Percentiles rank a stretch among this genome's conserved stretches.
Evolutionary conservation across 805 yeast species (phyloP).

Genomic region (Metahyphopichia silvanorum): DNA sequence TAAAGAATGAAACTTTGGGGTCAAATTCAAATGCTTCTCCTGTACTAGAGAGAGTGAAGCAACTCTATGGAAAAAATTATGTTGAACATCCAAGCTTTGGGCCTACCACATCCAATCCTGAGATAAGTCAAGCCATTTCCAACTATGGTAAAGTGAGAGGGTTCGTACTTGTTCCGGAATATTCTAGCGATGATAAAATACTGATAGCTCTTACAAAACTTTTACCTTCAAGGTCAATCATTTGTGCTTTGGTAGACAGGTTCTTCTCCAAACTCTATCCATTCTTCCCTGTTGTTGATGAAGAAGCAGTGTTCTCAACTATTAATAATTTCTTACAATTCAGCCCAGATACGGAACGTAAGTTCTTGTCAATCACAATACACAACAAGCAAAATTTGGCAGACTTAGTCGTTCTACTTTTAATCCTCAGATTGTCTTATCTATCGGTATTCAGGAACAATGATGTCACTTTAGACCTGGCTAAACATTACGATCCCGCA

Average conservation of each 20-base stretch:
- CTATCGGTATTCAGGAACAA: background rate
- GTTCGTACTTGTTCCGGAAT: background rate
- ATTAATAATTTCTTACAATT: background rate
- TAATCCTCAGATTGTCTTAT: background rate
- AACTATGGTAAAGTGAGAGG: background rate
- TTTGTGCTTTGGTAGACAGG: constrained; percentile 23
- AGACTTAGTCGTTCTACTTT: background rate
- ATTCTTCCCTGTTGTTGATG: constrained; percentile 39
- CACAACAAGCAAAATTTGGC: background rate
- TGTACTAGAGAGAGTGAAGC: too few species aligned
- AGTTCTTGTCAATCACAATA: background rate
- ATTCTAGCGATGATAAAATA: background rate
- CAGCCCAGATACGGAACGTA: background rate
- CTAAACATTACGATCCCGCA: too few species aligned
- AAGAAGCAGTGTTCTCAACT: constrained; percentile 5
- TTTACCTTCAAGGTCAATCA: background rate
- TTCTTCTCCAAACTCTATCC: constrained; percentile 39
- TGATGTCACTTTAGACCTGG: too few species aligned
- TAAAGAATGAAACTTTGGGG: too few species aligned
- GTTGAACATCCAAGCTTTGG: too few species aligned
- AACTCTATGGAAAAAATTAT: too few species aligned
- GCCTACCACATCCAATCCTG: too few species aligned
- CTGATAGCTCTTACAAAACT: background rate
- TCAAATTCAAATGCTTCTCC: too few species aligned
- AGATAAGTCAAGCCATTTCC: background rate